Evolutionary conservation across 257 asterid genomes (phyloP), one percentile per base, ranked within the genome.

Genomic region (Catharanthus roseus): DNA sequence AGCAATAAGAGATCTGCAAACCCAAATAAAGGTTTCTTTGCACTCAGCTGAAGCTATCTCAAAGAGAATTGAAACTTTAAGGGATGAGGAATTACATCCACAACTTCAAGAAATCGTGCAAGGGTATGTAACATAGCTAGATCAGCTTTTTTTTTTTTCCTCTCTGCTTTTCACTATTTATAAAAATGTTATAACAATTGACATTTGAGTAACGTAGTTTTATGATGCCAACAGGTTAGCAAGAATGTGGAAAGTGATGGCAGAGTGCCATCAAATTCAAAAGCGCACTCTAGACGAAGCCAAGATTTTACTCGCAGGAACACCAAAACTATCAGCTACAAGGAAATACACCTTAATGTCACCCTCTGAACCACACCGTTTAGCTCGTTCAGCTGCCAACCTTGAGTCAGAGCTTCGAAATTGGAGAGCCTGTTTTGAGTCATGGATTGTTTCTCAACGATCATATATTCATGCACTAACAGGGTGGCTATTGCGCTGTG

Each of bases 161-260:
- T 8, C 3, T 55, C 23, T 58, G 36, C 41, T 31, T 13, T 58
- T 36, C 11, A 15, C 1, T 29, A 16, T n/a, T 8, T 19, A 51
- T 31, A 5, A 16, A 56, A 26, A 26, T 56, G 62, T 16, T 19
- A 56, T 7, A 28, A 56, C 0, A 24, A 56, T 21, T n/a, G 16
- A 13, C 38, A 41, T 1, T 41, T 16, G 29, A 15, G 47, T 18
- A 10, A 24, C 62, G 36, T 65, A 65, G 67, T 72, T 60, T 36
- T 45, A 21, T 72, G 64, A 69, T 57, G 50, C 15, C 24, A 50
- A 70, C 95, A 93, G 99, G 81, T 78, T 89, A 70, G 84, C 88
- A 71, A 88, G 82, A 67, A 93, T 91, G 99, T 93, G 99, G 99
- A 87, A 86, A 79, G 91, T 78, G 39, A 93, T 93, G 97, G 96